Evolutionary conservation across 2,329 filamentous ascomycete species (phyloP).

Genomic region (Apiospora koreana): DNA sequence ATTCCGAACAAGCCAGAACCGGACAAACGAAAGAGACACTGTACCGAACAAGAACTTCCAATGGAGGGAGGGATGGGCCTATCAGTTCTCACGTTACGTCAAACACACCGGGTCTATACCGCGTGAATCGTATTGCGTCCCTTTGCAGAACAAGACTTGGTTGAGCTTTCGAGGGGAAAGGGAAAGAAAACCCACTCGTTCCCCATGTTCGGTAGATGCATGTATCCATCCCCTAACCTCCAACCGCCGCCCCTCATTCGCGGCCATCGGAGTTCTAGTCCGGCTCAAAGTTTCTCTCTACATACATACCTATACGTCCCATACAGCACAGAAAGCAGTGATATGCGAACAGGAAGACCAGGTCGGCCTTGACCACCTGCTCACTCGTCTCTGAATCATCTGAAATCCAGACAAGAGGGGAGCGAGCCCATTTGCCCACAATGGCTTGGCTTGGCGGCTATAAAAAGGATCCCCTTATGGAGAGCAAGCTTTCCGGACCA

Average conservation of each 20-base stretch:
- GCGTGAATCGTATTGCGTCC: not conserved
- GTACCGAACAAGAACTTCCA: not conserved
- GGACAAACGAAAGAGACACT: not conserved
- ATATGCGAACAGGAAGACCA: not conserved
- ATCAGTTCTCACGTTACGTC: conserved; percentile 6
- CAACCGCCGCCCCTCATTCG: conserved; percentile 1
- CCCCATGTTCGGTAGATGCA: not conserved
- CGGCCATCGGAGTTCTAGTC: not conserved
- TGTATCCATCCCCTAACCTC: not conserved
- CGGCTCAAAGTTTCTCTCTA: not conserved
- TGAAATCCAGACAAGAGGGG: not conserved
- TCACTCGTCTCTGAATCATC: not conserved
- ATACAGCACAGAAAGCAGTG: not conserved
- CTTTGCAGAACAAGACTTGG: not conserved
- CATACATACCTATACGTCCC: not conserved
- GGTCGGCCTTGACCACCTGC: not conserved
- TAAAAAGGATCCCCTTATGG: not conserved
- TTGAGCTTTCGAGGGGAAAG: not conserved
- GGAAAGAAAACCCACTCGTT: not conserved
- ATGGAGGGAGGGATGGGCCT: not conserved
- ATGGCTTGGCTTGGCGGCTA: not conserved
- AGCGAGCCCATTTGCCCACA: not conserved
- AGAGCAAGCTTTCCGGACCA: not conserved
- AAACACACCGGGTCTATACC: not conserved
- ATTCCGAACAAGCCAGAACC: not conserved